Evolutionary conservation across 116 monocot species (phyloP).

Genomic region (Posidonia oceanica): DNA sequence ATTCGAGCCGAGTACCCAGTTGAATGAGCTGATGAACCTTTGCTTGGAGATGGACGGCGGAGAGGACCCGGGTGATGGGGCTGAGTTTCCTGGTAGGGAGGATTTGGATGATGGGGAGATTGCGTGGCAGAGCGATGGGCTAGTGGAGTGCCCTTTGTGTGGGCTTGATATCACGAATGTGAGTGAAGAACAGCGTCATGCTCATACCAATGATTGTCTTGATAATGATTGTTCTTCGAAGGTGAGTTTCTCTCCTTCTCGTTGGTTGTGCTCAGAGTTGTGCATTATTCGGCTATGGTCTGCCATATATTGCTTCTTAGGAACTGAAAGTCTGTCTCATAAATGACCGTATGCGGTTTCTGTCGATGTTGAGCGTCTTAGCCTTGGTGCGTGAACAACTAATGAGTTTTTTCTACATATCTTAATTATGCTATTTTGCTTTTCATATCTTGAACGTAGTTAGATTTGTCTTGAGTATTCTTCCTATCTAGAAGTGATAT

Average conservation of each 20-base stretch:
- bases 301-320: too few relatives aligned
- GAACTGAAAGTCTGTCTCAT: too few relatives aligned
- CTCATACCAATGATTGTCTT: slow-evolving; percentile 81
- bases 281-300: too few relatives aligned
- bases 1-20: slow-evolving; percentile 57
- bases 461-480: too few relatives aligned
- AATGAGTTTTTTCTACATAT: background rate
- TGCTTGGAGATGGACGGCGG: slow-evolving; percentile 36
- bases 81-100: background rate
- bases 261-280: background rate
- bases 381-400: too few relatives aligned
- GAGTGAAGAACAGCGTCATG: slow-evolving; percentile 43
- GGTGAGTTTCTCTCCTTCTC: slow-evolving; percentile 7
- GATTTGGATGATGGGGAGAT: slow-evolving; percentile 9
- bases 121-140: slow-evolving; percentile 8
- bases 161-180: slow-evolving; percentile 53
- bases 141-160: slow-evolving; percentile 72
- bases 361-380: background rate
- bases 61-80: slow-evolving; percentile 2
- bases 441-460: too few relatives aligned
- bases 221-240: slow-evolving; percentile 27
- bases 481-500: too few relatives aligned
- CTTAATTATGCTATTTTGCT: too few relatives aligned
- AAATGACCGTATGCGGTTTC: background rate
- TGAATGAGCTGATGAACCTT: slow-evolving; percentile 61